Evolutionary conservation across 306 rosid species (phyloP).

Genomic region (Trichosanthes truncata): DNA sequence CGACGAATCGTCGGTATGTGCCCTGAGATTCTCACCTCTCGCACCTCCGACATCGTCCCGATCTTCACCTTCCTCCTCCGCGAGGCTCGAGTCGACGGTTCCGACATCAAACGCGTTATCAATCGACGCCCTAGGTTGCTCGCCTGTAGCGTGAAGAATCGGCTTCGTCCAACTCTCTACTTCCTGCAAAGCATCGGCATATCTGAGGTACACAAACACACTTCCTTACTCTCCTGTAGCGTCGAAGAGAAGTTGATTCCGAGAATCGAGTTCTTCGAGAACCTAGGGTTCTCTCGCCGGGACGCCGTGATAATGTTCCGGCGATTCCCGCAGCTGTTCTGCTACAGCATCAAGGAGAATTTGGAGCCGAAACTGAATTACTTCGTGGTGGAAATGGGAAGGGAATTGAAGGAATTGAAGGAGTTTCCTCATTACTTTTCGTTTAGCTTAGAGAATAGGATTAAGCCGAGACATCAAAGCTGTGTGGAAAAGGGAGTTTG

Average conservation of each 20-base stretch:
- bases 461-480: constrained; percentile 68
- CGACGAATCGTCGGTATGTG: constrained; percentile 66
- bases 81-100: constrained; percentile 46
- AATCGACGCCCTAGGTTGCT: constrained; percentile 83
- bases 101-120: constrained; percentile 44
- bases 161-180: constrained; percentile 81
- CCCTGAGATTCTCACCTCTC: constrained; percentile 61
- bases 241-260: constrained; percentile 76
- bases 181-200: constrained; percentile 86
- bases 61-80: constrained; percentile 70
- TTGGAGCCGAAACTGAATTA: constrained; percentile 75
- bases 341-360: constrained; percentile 55
- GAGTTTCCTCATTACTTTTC: constrained; percentile 85
- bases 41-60: constrained; percentile 42
- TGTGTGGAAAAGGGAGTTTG: constrained; percentile 79
- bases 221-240: constrained; percentile 57
- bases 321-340: constrained; percentile 73
- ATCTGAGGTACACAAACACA: constrained; percentile 51
- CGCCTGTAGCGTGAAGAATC: constrained; percentile 46
- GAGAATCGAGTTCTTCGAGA: constrained; percentile 58
- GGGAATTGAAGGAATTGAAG: constrained; percentile 74
- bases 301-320: constrained; percentile 54
- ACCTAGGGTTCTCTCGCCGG: constrained; percentile 51
- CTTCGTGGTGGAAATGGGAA: constrained; percentile 83
- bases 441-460: constrained; percentile 74